These are phyloP conservation scores for Arthrobotrys entomopaga DNA, from an alignment of 2,329 filamentous ascomycete genomes.

Conservation along the genomic window DNA sequence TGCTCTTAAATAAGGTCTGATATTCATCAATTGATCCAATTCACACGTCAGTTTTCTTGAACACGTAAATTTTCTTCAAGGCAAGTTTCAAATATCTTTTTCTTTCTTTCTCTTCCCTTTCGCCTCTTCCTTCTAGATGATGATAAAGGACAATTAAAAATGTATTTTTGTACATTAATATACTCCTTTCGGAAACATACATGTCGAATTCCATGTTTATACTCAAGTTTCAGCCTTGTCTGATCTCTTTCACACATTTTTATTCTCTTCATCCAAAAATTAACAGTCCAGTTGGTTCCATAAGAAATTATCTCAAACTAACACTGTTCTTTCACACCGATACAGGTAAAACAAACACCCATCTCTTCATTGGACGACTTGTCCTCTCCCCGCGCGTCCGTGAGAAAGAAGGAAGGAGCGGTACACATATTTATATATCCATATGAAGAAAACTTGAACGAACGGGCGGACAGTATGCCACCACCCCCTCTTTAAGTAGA, in stretches of 20 bases:
- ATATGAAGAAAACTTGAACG: constrained; percentile 65
- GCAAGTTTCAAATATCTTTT: constrained; percentile 58
- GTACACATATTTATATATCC: constrained; percentile 23
- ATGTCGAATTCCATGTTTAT: constrained; percentile 60
- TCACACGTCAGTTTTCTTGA: background rate
- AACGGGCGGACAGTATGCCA: constrained; percentile 65
- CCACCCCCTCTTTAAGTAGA: constrained; percentile 60
- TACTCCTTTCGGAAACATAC: constrained; percentile 58
- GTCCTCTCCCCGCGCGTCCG: background rate
- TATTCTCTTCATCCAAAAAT: background rate
- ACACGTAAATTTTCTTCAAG: constrained; percentile 55
- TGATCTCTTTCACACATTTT: constrained; percentile 59
- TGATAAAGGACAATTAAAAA: constrained; percentile 52
- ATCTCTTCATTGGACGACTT: background rate
- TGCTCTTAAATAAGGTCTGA: constrained; percentile 1
- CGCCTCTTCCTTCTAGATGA: constrained; percentile 25
- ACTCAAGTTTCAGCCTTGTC: constrained; percentile 65
- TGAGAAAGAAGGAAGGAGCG: too few relatives aligned
- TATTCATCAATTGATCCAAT: constrained; percentile 1
- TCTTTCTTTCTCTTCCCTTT: constrained; percentile 3
- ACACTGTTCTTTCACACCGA: constrained; percentile 54
- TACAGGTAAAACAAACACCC: constrained; percentile 59
- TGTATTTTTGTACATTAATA: constrained; percentile 41
- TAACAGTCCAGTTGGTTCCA: constrained; percentile 24
- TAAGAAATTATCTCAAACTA: constrained; percentile 16